Evolutionary conservation across 306 rosid species (phyloP).

Genomic region (Vigna unguiculata): DNA sequence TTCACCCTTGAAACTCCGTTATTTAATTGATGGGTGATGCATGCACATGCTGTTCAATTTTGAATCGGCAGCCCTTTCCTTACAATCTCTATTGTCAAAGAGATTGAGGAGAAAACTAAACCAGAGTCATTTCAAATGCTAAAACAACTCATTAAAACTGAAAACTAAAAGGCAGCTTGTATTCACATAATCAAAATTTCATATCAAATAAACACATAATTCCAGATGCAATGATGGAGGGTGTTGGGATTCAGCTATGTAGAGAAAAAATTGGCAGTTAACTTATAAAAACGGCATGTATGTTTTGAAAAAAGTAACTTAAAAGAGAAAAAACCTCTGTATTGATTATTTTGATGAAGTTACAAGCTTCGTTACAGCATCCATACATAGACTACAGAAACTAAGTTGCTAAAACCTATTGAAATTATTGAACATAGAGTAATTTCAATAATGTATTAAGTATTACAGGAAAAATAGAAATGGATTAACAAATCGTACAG

Average conservation of each 20-base stretch:
- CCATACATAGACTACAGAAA: too few species aligned
- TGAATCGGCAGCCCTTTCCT: slow-evolving; percentile 16
- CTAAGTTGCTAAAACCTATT: not conserved
- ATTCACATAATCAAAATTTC: slow-evolving; percentile 35
- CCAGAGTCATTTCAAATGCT: slow-evolving; percentile 19
- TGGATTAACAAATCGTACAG: not conserved
- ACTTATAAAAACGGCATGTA: not conserved
- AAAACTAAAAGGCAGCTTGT: slow-evolving; percentile 22
- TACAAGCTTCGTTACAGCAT: too few species aligned
- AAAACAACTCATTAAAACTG: slow-evolving; percentile 30
- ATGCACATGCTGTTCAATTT: slow-evolving; percentile 10
- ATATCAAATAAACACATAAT: slow-evolving; percentile 4
- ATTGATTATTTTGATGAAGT: too few species aligned
- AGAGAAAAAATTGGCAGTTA: not conserved
- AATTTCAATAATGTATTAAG: not conserved
- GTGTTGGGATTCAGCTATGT: slow-evolving; percentile 1
- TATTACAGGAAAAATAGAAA: slow-evolving; percentile 20
- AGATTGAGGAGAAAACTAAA: slow-evolving; percentile 38
- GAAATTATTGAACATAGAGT: slow-evolving; percentile 7
- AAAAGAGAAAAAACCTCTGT: too few species aligned
- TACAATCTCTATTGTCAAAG: not conserved
- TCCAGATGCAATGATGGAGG: slow-evolving; percentile 23
- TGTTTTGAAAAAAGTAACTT: too few species aligned
- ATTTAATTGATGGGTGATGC: slow-evolving; percentile 26
- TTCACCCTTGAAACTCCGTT: slow-evolving; percentile 26